Evolutionary conservation across 1,284 basidiomycete species (phyloP).

Genomic region (Microbotryum intermedium): DNA sequence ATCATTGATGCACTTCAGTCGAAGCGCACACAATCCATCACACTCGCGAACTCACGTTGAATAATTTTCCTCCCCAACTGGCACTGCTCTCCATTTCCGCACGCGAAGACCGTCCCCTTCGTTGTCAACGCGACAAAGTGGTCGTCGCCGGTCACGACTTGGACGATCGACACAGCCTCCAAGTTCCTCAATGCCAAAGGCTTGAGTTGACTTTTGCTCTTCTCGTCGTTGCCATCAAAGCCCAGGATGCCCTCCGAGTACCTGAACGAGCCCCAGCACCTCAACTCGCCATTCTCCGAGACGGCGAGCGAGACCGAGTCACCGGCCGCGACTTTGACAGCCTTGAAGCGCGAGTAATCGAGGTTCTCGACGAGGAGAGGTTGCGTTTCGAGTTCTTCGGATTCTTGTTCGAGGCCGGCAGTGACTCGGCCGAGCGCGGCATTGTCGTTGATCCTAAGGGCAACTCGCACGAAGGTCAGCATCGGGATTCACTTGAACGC

Average conservation of each 20-base stretch:
- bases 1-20: slow-evolving; percentile 11
- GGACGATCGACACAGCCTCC: slow-evolving; percentile 52
- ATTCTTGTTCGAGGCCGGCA: slow-evolving; percentile 54
- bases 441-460: slow-evolving; percentile 86
- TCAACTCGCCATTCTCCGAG: slow-evolving; percentile 52
- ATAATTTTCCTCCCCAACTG: slow-evolving; percentile 47
- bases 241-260: slow-evolving; percentile 73
- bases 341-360: slow-evolving; percentile 53
- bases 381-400: slow-evolving; percentile 67
- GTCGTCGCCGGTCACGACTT: slow-evolving; percentile 72
- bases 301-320: slow-evolving; percentile 40
- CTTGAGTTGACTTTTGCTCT: slow-evolving; percentile 40
- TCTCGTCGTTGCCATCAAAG: slow-evolving; percentile 56
- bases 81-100: slow-evolving; percentile 65
- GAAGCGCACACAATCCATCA: slow-evolving; percentile 12
- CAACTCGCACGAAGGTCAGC: slow-evolving; percentile 36
- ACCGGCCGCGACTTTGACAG: slow-evolving; percentile 48
- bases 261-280: slow-evolving; percentile 88
- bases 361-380: slow-evolving; percentile 57
- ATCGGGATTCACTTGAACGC: background rate
- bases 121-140: slow-evolving; percentile 79
- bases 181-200: slow-evolving; percentile 43
- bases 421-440: slow-evolving; percentile 81
- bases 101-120: slow-evolving; percentile 66
- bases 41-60: slow-evolving; percentile 44